Evolutionary conservation across 208 protist genomes (phyloP).

Genomic region (Tritrichomonas foetus): DNA sequence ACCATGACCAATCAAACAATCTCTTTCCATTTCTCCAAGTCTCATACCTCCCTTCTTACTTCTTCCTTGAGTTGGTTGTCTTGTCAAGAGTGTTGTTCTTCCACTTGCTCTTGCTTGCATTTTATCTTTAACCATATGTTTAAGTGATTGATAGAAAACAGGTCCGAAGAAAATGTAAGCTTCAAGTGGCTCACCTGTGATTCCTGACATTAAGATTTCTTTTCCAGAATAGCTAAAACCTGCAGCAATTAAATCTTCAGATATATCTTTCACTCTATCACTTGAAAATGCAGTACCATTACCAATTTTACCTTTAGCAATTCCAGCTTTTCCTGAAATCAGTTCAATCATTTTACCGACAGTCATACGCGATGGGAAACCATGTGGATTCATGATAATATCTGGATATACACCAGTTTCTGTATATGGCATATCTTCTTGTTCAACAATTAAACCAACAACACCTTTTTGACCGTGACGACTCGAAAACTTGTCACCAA

Average conservation of each 20-base stretch:
- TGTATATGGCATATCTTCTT: conserved; percentile 98
- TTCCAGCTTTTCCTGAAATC: conserved; percentile 85
- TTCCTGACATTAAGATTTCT: conserved; percentile 81
- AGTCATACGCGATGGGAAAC: conserved; percentile 99
- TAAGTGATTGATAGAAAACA: conserved; percentile 99
- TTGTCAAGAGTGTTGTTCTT: conserved; percentile 84
- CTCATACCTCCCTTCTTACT: conserved; percentile 92
- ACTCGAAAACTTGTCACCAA: conserved; percentile 99
- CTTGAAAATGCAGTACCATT: conserved; percentile 92
- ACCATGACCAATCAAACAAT: conserved; percentile 87
- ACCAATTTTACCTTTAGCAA: conserved; percentile 69
- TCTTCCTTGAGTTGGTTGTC: conserved; percentile 95
- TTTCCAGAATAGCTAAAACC: conserved; percentile 97
- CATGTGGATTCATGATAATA: conserved; percentile 99
- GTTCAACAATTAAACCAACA: conserved; percentile 89
- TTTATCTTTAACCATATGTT: conserved; percentile 99
- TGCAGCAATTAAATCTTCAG: conserved; percentile 68
- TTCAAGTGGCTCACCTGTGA: conserved; percentile 88
- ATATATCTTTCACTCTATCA: conserved; percentile 81
- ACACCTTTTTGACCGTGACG: conserved; percentile 99
- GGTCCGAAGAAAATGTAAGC: conserved; percentile 99
- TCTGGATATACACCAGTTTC: conserved; percentile 91
- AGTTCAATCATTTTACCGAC: conserved; percentile 99
- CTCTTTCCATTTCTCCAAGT: conserved; percentile 99
- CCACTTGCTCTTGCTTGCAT: conserved; percentile 88